Base-by-base conservation (phyloP, 2,329 filamentous ascomycete genomes). In the Pseudocercospora musae region DNA sequence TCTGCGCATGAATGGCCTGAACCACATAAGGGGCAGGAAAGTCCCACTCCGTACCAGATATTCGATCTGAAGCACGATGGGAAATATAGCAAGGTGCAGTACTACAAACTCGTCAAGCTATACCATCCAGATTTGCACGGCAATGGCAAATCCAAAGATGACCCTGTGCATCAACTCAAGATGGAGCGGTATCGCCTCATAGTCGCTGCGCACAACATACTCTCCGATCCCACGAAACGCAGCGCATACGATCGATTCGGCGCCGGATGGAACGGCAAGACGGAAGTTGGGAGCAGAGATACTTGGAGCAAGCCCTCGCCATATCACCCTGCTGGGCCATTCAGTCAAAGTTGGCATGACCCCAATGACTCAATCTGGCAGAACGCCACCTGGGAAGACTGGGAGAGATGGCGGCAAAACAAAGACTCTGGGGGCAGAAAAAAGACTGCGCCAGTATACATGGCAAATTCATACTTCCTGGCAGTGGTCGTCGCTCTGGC, bases 361-460 rank as follows among this genome's bases (percentile, higher is more conserved):
- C 68, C 79, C 72, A 70, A 79, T 71, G 60, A 81, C 73, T 74
- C 82, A 2, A 85, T 88, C 54, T 84, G 81, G 71, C 75, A 80
- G 69, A 98, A 98, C 75, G 95, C 92, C 0, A 98, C 95, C 0
- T 99, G 95, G 95, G 95, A 99, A 75, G 95, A 99, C 74, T 96
- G 92, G 92, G 91, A 96, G 76, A 82, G 82, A 53, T 96, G 89
- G 88, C 84, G 90, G 69, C 81, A 86, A 33, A 75, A 72, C 71
- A 64, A 74, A 73, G 62, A 62, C 9, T 13, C 15, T 0, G 66
- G 79, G 77, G 66, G 58, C 66, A 78, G 68, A 71, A 71, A 73
- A 56, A 71, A 64, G 50, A 84, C 86, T 69, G 78, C 82, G 66
- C 84, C 84, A 0, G 69, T 87, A 57, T 90, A 87, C 76, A 87